A percentile compares a stretch with the other conserved stretches of the same genome.
Conservation (phyloP, 2,329 filamentous ascomycete genomes). For the Aspergillus novoparasiticus region DNA sequence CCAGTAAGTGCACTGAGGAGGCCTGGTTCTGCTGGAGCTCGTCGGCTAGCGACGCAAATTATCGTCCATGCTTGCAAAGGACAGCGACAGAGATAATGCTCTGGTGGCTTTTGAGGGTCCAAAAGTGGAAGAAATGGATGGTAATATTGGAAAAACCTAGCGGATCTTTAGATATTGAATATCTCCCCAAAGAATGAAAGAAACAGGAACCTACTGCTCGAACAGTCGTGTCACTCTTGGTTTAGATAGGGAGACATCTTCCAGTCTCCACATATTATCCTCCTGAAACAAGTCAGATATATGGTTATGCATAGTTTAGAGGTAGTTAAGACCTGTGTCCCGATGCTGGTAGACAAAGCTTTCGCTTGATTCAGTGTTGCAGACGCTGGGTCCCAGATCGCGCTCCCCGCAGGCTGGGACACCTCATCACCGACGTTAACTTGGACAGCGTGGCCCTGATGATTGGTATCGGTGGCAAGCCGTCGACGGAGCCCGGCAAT, state of each 20-base stretch:
- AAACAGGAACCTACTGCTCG: slow-evolving; percentile 38
- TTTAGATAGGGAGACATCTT: slow-evolving; percentile 44
- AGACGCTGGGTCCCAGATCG: slow-evolving; percentile 33
- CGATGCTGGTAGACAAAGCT: slow-evolving; percentile 35
- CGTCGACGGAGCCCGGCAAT: slow-evolving; percentile 52
- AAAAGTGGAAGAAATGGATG: slow-evolving; percentile 66
- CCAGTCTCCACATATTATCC: slow-evolving; percentile 52
- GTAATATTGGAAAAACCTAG: slow-evolving; percentile 63
- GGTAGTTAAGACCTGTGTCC: slow-evolving; percentile 37
- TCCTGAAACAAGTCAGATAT: slow-evolving; percentile 40
- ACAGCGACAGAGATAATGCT: slow-evolving; percentile 59
- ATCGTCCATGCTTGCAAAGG: slow-evolving; percentile 67
- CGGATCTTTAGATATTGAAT: slow-evolving; percentile 22
- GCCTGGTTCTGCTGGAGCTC: slow-evolving; percentile 56
- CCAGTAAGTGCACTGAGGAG: slow-evolving; percentile 53
- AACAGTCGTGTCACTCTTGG: slow-evolving; percentile 45
- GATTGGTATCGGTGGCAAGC: slow-evolving; percentile 37
- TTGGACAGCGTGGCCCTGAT: slow-evolving; percentile 23
- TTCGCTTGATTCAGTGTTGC: slow-evolving; percentile 29
- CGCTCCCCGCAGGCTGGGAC: slow-evolving; percentile 38
- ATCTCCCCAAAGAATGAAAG: neutral
- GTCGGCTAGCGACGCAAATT: slow-evolving; percentile 61
- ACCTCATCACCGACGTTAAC: slow-evolving; percentile 31
- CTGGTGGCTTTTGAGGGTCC: slow-evolving; percentile 55
- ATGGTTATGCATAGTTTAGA: slow-evolving; percentile 34